Evolutionary conservation across 208 protist genomes (phyloP), one percentile per base, ranked within the genome.

Genomic region (Acanthamoeba triangularis): DNA sequence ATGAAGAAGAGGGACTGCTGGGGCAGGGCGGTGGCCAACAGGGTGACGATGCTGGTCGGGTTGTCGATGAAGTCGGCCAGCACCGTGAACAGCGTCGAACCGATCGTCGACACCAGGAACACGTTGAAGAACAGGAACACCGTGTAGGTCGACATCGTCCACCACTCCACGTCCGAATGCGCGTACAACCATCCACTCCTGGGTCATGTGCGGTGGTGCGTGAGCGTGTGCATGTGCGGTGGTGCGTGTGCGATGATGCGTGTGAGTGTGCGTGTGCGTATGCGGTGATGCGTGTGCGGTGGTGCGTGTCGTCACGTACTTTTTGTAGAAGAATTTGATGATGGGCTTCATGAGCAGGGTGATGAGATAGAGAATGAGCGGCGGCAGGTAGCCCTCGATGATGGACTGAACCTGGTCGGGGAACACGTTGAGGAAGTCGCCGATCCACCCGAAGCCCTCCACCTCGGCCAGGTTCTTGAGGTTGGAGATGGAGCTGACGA

Each of bases 1-100:
- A 92, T 92, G 61, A 92, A 92, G 63, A 92, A 92, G 33, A 92
- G 85, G 23, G 85, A 92, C 41, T 92, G 85, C 63, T 92, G 54
- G n/a, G 85, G 85, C 28, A 92, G 37, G 5, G 85, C 78, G 25
- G 54, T 74, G 52, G 85, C 85, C 85, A 92, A 54, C 14, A 92
- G 85, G 20, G 59, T 92, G 20, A 92, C 63, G 37, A 92, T 56
- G 33, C 37, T 35, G 33, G 85, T 92, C 8, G 85, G 85, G 41
- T 92, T 92, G 61, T 92, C 85, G 59, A 92, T 74, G 63, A 92
- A 74, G 35, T 92, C 85, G 23, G 54, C 85, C 56, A 92, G 44
- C 59, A 92, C 85, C 18, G 54, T 74, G 63, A 92, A 92, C 28
- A 92, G 59, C 59, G 63, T 92, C 33, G 59, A 49, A 35, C 85